Base-by-base conservation (phyloP, 257 asterid genomes). In the Ocimum tenuiflorum region DNA sequence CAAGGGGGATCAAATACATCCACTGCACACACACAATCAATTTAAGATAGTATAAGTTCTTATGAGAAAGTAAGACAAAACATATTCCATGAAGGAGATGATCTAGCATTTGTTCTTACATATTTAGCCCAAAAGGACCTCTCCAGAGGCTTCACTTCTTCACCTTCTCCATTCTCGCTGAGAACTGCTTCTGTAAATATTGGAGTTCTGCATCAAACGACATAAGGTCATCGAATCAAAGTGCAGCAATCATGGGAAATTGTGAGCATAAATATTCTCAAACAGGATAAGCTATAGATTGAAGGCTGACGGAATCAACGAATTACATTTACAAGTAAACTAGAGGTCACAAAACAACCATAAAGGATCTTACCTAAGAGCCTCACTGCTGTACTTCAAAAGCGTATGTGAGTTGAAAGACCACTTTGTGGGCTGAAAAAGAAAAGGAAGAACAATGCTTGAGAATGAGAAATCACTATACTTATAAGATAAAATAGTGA, bases 111-210 rank as follows among this genome's bases (percentile, higher is more conserved):
- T 65, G 55, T 14, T 68, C 99, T 84, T 79, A 89, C 97, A 68
- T 92, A 92, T 89, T 92, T 89, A 65, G 96, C 96, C 97, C 96
- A 92, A 82, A 89, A 92, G 65, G 99, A 79, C 78, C 83, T 87
- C 81, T 92, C 99, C 41, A 89, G 94, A 24, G 88, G 96, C 74
- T 15, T 69, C 61, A 79, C 58, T 70, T 82, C 95, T 77, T 89
- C 97, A 19, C 85, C 88, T 77, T 86, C 90, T 61, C 74, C 85
- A 63, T 72, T 82, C 78, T 94, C 97, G 1, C 86, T 89, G 38
- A 69, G 69, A 60, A 65, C 64, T 51, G 77, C 95, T 81, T 92
- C 99, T 15, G 90, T 68, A 79, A 89, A 86, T 70, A 82, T 64
- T 35, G 99, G 96, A 60, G 95, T 86, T 78, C 99, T 94, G 97